These are phyloP conservation scores for Amphibolis antarctica DNA, from an alignment of 106 monocot species.

Conservation along the genomic window DNA sequence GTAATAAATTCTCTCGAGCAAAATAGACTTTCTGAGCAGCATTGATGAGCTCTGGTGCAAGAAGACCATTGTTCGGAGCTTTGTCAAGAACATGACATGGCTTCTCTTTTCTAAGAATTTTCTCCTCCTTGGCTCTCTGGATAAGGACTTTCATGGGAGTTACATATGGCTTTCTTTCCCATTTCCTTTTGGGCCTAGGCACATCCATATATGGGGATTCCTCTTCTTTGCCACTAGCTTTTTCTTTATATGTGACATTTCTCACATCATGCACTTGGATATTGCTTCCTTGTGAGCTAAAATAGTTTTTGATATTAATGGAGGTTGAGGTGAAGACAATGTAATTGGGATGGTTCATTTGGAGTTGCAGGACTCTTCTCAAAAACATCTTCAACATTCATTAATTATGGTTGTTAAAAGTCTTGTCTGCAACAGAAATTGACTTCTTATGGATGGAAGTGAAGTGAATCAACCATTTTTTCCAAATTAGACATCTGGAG, in stretches of 20 bases:
- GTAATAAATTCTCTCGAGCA: slow-evolving; percentile 27
- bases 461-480: neutral
- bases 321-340: neutral
- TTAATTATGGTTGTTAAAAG: neutral
- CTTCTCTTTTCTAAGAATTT: slow-evolving; percentile 31
- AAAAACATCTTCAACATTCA: neutral
- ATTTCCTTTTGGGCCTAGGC: slow-evolving; percentile 41
- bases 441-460: neutral
- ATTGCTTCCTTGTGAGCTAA: slow-evolving; percentile 7
- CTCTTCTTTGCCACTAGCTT: slow-evolving; percentile 4
- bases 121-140: slow-evolving; percentile 47
- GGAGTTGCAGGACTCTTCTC: neutral
- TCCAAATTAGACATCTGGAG: too few relatives aligned
- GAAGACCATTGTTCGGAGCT: slow-evolving; percentile 69
- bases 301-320: neutral
- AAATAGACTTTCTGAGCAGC: slow-evolving; percentile 47
- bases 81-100: slow-evolving; percentile 43
- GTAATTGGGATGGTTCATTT: neutral
- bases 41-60: slow-evolving; percentile 40
- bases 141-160: slow-evolving; percentile 57
- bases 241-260: neutral
- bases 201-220: slow-evolving; percentile 40
- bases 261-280: slow-evolving; percentile 1
- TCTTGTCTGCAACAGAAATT: neutral
- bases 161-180: slow-evolving; percentile 65